Evolutionary conservation across 768 basidiomycete genomes (phyloP), one percentile per base, ranked within the genome.

Genomic region (Saitozyma sp.): DNA sequence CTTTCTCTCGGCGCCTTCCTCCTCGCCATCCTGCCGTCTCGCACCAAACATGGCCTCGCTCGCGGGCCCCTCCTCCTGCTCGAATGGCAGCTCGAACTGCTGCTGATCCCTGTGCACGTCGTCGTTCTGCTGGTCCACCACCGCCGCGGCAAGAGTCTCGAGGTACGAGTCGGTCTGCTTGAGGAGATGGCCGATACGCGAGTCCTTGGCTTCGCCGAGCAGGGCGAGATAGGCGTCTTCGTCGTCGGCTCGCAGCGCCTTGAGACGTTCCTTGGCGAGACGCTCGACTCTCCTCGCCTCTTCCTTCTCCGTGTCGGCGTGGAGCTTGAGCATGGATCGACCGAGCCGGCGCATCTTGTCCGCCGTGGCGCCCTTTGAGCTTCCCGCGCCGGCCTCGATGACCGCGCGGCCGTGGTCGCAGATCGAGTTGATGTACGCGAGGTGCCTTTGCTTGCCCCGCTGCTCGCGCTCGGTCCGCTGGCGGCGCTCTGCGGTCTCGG

Each of bases 171-270:
- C 95, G 9, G 96, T 99, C 81, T 98, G 95, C 50, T 89, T 84
- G 60, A 99, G 83, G 37, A 98, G 83, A 80, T 98, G 96, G 0
- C 94, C 96, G 81, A 99, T 97, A 80, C 96, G 89, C 9, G 95
- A 97, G 74, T 99, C 96, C 79, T 99, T 99, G 61, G 95, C 95
- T 16, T 94, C 96, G 79, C 98, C 96, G 73, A 99, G 91, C 73
- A 99, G 89, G 77, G 93, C 93, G 86, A 97, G 89, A 80, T 99
- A 99, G n/a, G 92, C 94, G 81, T 97, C 96, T 83, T 99, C 96
- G 82, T 99, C 95, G 76, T 98, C 94, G 38, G 90, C 90, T 81
- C 95, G 93, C 69, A 98, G 87, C 8, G 95, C 96, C 82, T 91
- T 92, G 66, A 99, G 82, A 90, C 94, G 92, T 80, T 98, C 96